Base-by-base conservation (phyloP, 2,329 filamentous ascomycete species). In the Cordyceps fumosorosea region DNA sequence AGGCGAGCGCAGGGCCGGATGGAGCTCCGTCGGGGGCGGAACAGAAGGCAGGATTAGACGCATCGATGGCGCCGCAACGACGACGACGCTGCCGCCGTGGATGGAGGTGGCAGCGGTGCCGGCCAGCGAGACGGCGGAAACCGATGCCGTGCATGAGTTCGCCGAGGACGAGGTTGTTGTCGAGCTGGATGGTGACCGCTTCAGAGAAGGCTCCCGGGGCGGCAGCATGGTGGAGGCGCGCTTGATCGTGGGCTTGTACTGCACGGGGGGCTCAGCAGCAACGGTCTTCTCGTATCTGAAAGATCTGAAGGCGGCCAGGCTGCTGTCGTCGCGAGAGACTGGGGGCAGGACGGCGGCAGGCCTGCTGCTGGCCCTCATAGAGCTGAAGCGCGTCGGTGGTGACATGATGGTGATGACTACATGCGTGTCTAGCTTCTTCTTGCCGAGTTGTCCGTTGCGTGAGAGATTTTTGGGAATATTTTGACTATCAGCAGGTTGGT, bases 221-320 rank as follows among this genome's bases (percentile, higher is more conserved):
- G 29, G 29, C 29, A 29, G 8, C n/a, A n/a, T n/a, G 29, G 29
- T 29, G 29, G 29, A 29, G 29, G 29, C 5, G 5, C 29, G 29
- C 29, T 29, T 29, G 5, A 66, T 69, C 50, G 69, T 24, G 20
- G 40, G 77, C 29, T 29, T 29, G 29, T 29, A 29, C 55, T 78
- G 72, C 63, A 84, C 72, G 52, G 84, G 85, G 63, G 81, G 81
- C 71, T 83, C 80, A 54, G 81, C 81, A 67, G 82, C 79, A 56
- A 80, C 74, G 42, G 82, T 84, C 72, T 86, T 80, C 69, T 88
- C 85, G 74, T 88, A 87, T 63, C 83, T 81, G 61, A 87, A 29
- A 7, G 29, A 29, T 7, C 29, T 29, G 29, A 29, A 29, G 29
- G 29, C 8, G 29, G 29, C 8, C 29, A 29, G 69, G 54, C 79